Evolutionary conservation across 2,329 filamentous ascomycete species (phyloP).

Genomic region (Talaromyces sp.): DNA sequence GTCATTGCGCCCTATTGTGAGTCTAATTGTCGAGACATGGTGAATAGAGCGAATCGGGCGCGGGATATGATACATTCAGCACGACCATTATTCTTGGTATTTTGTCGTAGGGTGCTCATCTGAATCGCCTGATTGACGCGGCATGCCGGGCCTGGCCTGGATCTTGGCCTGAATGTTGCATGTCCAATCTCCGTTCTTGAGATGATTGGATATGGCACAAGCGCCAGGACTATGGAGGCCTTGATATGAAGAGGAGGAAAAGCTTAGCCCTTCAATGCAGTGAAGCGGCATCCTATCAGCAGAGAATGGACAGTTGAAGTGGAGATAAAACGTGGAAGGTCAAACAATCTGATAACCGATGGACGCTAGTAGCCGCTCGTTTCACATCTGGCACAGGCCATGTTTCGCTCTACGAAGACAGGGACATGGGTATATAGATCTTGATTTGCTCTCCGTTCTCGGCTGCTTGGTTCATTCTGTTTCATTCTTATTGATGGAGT

Average conservation of each 20-base stretch:
- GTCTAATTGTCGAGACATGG: neutral
- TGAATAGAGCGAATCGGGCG: neutral
- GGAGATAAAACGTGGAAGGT: constrained; percentile 3
- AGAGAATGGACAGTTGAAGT: neutral
- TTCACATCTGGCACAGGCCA: constrained; percentile 12
- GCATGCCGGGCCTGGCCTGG: neutral
- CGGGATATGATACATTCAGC: neutral
- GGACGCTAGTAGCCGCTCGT: constrained; percentile 11
- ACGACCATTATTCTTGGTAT: neutral
- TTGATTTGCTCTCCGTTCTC: neutral
- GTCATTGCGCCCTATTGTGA: constrained; percentile 7
- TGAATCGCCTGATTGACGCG: constrained; percentile 2
- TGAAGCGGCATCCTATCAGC: neutral
- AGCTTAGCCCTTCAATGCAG: neutral
- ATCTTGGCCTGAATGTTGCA: neutral
- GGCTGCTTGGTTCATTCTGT: neutral
- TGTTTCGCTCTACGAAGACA: constrained; percentile 2
- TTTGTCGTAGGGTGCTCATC: constrained; percentile 1
- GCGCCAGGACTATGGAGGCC: constrained; percentile 4
- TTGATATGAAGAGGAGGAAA: neutral
- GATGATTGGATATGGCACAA: constrained; percentile 1
- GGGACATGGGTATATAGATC: neutral
- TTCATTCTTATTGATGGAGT: neutral
- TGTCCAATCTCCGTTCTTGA: neutral
- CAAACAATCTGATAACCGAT: constrained; percentile 1